Conservation (phyloP, 2,329 filamentous ascomycete species). For the Fusarium gaditjirri region DNA sequence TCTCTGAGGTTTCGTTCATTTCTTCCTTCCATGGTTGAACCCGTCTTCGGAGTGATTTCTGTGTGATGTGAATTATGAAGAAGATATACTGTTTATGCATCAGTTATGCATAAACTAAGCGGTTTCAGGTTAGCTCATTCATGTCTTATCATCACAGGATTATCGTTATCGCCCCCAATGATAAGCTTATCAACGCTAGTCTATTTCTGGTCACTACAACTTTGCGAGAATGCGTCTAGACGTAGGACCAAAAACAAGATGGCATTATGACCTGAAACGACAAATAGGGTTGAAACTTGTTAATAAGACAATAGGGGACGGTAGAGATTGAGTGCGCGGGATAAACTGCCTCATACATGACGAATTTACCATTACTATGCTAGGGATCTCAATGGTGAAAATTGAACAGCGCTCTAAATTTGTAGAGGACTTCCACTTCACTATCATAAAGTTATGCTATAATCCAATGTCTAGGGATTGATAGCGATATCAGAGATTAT, state of each 20-base stretch:
- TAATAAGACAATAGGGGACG: too few species aligned
- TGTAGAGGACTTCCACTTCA: not conserved
- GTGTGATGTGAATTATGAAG: not conserved
- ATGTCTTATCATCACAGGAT: not conserved
- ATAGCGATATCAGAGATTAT: too few species aligned
- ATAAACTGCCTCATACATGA: not conserved
- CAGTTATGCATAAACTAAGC: not conserved
- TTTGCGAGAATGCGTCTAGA: too few species aligned
- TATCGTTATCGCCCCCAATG: not conserved
- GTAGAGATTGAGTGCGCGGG: not conserved
- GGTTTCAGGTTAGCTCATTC: rapidly evolving
- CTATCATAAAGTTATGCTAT: too few species aligned
- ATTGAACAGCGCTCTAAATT: not conserved
- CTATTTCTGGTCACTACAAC: not conserved
- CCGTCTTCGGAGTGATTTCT: not conserved
- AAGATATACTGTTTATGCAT: rapidly evolving
- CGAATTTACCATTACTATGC: too few species aligned
- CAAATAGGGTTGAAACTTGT: not conserved
- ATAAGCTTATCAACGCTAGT: not conserved
- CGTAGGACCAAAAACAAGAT: not conserved
- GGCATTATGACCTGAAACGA: not conserved
- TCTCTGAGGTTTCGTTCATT: not conserved
- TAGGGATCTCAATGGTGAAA: rapidly evolving
- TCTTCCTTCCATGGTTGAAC: not conserved
- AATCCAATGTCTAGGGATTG: too few species aligned